Conservation (phyloP, 2,329 filamentous ascomycete species). For the Clonostachys rosea region DNA sequence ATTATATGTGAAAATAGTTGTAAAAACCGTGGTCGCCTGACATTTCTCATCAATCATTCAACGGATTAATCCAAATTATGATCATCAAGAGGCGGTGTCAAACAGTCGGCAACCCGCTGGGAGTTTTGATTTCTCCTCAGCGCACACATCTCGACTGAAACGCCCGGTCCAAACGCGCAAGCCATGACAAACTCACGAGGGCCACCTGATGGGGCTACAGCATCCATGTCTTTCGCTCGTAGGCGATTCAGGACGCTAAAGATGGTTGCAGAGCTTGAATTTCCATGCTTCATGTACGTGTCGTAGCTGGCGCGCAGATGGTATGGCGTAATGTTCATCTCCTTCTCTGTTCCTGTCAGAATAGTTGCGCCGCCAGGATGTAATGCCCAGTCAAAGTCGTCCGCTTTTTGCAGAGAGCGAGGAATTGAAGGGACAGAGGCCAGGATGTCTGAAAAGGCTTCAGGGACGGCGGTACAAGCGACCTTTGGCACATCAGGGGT, state of each 20-base stretch:
- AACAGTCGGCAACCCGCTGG: background rate
- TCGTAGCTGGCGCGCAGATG: slow-evolving; percentile 67
- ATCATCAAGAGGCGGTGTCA: too few relatives aligned
- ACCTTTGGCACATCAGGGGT: slow-evolving; percentile 58
- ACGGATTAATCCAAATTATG: too few relatives aligned
- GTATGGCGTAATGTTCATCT: slow-evolving; percentile 52
- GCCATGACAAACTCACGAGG: slow-evolving; percentile 56
- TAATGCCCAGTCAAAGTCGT: slow-evolving; percentile 69
- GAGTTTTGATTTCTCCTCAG: slow-evolving; percentile 41
- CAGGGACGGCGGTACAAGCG: slow-evolving; percentile 42
- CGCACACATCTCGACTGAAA: slow-evolving; percentile 65
- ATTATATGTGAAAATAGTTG: too few relatives aligned
- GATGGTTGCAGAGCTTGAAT: slow-evolving; percentile 65
- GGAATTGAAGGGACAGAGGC: slow-evolving; percentile 40
- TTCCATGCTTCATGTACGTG: slow-evolving; percentile 64
- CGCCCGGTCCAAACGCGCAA: slow-evolving; percentile 67
- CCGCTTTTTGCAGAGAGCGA: slow-evolving; percentile 32
- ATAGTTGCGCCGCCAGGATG: slow-evolving; percentile 68
- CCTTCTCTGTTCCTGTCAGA: slow-evolving; percentile 55
- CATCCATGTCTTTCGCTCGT: slow-evolving; percentile 56
- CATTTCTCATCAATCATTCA: too few relatives aligned
- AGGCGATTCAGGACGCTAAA: slow-evolving; percentile 62
- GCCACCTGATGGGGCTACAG: slow-evolving; percentile 41
- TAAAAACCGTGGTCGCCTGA: too few relatives aligned
- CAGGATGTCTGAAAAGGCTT: slow-evolving; percentile 51